Percentiles rank a stretch among this genome's conserved stretches.
These are phyloP conservation scores for Dactylella cylindrospora DNA, from an alignment of 2,329 filamentous ascomycete species.

Conservation along the genomic window DNA sequence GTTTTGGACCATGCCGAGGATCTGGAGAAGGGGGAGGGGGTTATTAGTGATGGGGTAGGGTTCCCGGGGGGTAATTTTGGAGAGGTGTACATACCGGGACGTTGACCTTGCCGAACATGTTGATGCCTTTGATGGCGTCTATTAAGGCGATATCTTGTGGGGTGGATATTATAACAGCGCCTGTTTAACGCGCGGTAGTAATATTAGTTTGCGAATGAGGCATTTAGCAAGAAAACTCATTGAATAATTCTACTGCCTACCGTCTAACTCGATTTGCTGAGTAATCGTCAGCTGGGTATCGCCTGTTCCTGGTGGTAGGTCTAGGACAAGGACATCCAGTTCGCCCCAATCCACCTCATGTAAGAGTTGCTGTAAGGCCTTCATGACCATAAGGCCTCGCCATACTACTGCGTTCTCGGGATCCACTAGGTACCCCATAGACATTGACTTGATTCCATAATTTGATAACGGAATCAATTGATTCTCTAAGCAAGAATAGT, in stretches of 20 bases:
- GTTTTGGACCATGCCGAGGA: conserved; percentile 87
- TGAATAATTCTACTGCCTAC: too few relatives aligned
- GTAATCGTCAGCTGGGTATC: conserved; percentile 97
- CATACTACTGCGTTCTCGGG: conserved; percentile 84
- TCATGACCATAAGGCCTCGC: conserved; percentile 97
- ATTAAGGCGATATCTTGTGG: conserved; percentile 90
- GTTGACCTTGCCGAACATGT: conserved; percentile 85
- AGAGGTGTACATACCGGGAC: conserved; percentile 59
- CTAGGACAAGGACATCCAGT: conserved; percentile 83
- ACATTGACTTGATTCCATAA: conserved; percentile 97
- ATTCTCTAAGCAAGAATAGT: conserved; percentile 66
- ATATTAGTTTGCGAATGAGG: background rate
- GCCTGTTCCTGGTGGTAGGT: conserved; percentile 90
- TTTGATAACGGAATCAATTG: conserved; percentile 84
- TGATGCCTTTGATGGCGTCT: conserved; percentile 86
- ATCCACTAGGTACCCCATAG: conserved; percentile 89
- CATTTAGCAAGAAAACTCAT: background rate
- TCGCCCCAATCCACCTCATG: conserved; percentile 94
- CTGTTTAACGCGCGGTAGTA: conserved; percentile 52
- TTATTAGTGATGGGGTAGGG: background rate
- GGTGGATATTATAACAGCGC: conserved; percentile 83
- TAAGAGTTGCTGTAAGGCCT: conserved; percentile 89
- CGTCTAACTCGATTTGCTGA: conserved; percentile 87
- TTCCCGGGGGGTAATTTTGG: background rate
- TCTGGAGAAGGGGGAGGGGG: conserved; percentile 47